Base-by-base conservation (phyloP, 441 rosid species). In the Metrosideros polymorpha region DNA sequence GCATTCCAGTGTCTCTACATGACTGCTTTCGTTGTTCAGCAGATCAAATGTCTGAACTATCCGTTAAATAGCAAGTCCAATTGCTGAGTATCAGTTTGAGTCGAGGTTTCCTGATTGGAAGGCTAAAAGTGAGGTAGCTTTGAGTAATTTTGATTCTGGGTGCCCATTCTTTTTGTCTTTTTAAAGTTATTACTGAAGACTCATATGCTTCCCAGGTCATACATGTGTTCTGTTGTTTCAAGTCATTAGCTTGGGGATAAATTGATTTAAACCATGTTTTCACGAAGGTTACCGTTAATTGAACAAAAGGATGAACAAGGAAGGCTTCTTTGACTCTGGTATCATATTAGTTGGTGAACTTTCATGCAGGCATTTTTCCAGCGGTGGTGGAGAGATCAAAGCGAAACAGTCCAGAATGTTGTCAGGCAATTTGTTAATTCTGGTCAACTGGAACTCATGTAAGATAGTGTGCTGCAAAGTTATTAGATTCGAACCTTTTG, bases 391-490 rank as follows among this genome's bases (percentile, higher is more conserved):
- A 93, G 93, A 82, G 94, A 94, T 57, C 99, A 97, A 91, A 96
- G 98, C 54, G 96, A 94, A 82, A 84, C 88, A 32, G 90, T 92
- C 89, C 93, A 97, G 91, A 86, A 84, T 82, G 87, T 89, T 66
- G 96, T 94, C 89, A 95, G 91, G 94, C 89, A 93, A 85, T 91
- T 98, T 75, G 91, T 98, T 79, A 88, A 88, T 88, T 94, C 93
- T 77, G 99, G 99, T 92, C 99, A 98, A 86, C 95, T 98, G n/a
- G 99, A 98, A 91, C 94, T 95, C 90, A 95, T 97, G 99, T 98
- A 97, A 83, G 88, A 61, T 83, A 39, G 49, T 71, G 29, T 39
- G 49, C 82, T 71, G n/a, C 82, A 9, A 22, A 71, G 82, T 39
- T 22, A 39, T 71, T 71, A 22, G 82, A 71, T 71, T 71, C 22